phyloP scores from a whole-genome alignment of 495 filamentous ascomycete species.

The Podospora comata region DNA sequence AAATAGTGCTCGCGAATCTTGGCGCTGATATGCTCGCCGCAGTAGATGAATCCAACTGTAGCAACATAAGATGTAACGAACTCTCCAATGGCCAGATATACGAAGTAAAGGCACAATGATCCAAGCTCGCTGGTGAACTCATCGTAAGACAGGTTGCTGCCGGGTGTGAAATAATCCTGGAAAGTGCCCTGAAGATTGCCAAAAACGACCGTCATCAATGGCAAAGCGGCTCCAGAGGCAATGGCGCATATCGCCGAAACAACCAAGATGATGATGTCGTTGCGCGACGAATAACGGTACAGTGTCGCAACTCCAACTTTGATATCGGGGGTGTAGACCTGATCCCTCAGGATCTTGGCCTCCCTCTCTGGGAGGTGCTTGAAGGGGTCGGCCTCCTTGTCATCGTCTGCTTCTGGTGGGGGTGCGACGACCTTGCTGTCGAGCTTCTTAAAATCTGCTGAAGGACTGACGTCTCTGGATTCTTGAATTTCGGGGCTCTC shows the following conservation, averaged over 20 bases:
- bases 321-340: constrained; percentile 65
- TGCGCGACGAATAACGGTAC: constrained; percentile 74
- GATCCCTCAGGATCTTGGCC: constrained; percentile 61
- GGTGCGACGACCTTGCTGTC: constrained; percentile 47
- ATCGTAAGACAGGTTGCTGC: constrained; percentile 39
- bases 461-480: constrained; percentile 1
- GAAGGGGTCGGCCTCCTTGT: constrained; percentile 47
- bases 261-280: constrained; percentile 69
- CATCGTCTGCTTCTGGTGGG: constrained; percentile 27
- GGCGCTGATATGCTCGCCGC: constrained; percentile 80
- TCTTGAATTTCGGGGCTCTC: not conserved
- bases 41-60: constrained; percentile 90
- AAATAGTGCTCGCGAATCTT: constrained; percentile 86
- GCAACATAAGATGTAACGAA: constrained; percentile 77
- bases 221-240: constrained; percentile 74
- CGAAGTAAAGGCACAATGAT: constrained; percentile 75
- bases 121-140: constrained; percentile 60
- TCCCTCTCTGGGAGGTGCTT: constrained; percentile 59
- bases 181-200: constrained; percentile 73
- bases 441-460: constrained; percentile 39
- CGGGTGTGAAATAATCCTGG: constrained; percentile 54
- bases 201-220: constrained; percentile 85
- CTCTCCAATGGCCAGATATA: constrained; percentile 85
- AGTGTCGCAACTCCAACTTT: constrained; percentile 64
- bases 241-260: constrained; percentile 67